phyloP scores from a whole-genome alignment of 75 land plant genomes.

The Cunninghamia lanceolata region DNA sequence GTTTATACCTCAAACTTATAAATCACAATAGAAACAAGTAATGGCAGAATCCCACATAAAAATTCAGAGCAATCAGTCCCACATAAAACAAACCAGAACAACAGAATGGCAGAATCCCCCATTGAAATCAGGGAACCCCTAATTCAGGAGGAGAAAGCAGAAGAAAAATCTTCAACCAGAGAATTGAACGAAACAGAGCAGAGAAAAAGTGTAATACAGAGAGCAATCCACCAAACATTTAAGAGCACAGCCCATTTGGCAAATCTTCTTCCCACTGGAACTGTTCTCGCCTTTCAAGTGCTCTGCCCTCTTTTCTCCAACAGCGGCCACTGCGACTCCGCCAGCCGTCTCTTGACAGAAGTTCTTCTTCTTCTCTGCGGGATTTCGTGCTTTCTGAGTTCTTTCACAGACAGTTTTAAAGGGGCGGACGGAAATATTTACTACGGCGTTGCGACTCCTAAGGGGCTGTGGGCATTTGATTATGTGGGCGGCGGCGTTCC shows the following conservation, averaged over 20 bases:
- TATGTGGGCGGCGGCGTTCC: slow-evolving; percentile 12
- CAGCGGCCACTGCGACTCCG: slow-evolving; percentile 39
- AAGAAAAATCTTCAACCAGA: neutral
- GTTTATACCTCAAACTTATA: no score
- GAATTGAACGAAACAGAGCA: neutral
- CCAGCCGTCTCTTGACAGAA: slow-evolving; percentile 16
- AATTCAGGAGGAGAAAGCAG: neutral
- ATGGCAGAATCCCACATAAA: neutral
- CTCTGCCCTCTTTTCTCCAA: slow-evolving; percentile 51
- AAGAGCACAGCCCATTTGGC: slow-evolving; percentile 48
- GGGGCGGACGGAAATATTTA: slow-evolving; percentile 20
- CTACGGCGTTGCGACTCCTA: slow-evolving; percentile 59
- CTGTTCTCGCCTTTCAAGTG: slow-evolving; percentile 63
- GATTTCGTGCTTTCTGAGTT: slow-evolving; percentile 26
- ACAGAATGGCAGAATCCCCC: neutral
- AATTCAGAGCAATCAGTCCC: neutral
- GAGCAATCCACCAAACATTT: slow-evolving; percentile 46
- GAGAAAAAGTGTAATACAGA: slow-evolving; percentile 19
- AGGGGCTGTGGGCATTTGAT: slow-evolving; percentile 52
- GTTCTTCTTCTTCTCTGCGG: slow-evolving; percentile 17
- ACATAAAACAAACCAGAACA: no score
- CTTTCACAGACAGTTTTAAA: slow-evolving; percentile 30
- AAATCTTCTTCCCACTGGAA: slow-evolving; percentile 77
- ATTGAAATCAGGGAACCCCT: neutral
- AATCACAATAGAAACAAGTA: no score